Evolutionary conservation across 345 rosid genomes (phyloP), one percentile per base, ranked within the genome.

Genomic region (Turritis glabra): DNA sequence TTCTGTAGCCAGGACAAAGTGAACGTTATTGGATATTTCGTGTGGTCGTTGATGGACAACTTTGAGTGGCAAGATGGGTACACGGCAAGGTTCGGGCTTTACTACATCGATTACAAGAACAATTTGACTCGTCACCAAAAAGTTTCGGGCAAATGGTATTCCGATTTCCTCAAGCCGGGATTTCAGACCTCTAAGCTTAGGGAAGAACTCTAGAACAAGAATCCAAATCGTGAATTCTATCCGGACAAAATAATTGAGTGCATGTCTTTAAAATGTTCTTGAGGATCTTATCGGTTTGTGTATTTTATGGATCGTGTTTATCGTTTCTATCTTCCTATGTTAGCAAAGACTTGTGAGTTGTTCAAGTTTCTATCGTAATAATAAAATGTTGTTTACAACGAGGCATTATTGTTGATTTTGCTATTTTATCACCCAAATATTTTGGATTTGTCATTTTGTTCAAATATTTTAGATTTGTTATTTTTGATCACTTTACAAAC

Each of bases 41-140:
- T 58, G 37, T 77, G 80, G 80, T 64, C 80, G 1, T 65, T 77
- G 62, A 64, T 77, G 80, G 80, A 77, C 22, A 77, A 77, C 50
- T 77, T 77, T 50, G 80, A 77, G 56, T 77, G 80, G 80, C 77
- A 77, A 71, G 80, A 77, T 72, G 80, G 80, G 1, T 77, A 65
- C 41, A 71, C 50, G 30, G 66, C 72, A 1, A 77, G 80, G 29
- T 77, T 77, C 19, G 80, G 80, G 3, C 80, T 77, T 17, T 77
- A 77, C 77, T 71, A 15, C 8, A 55, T 77, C 12, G 80, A 77
- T 41, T 77, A 17, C 73, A 2, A 40, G 2, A 77, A 77, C 33
- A 77, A 77, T 30, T 15, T 77, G 62, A 77, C 80, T 5, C 77
- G 80, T 38, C 67, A 64, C 18, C 67, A 64, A 41, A 77, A 77